Base-by-base conservation (phyloP, 345 rosid species). In the Durio zibethinus region DNA sequence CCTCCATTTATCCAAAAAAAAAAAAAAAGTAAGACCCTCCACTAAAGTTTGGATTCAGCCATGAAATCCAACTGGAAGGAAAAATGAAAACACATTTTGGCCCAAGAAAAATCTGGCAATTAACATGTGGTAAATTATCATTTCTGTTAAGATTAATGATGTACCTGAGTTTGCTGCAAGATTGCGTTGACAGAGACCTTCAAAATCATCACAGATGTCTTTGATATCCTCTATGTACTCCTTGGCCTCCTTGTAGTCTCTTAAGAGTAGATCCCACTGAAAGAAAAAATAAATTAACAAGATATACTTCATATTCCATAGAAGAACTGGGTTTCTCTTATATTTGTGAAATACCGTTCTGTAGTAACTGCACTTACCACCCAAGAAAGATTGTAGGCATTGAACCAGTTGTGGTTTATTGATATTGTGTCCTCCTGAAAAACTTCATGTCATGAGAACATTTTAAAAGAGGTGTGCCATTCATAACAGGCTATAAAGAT, bases 351-450 rank as follows among this genome's bases (percentile, higher is more conserved):
- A 20, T 48, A 31, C 27, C 66, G 6, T 36, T 77, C 33, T 59
- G 45, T 62, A 25, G 63, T 68, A 52, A 48, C 45, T 23, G 61
- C n/a, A 78, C 90, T 90, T 87, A 93, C 98, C 92, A 93, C 97
- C 88, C 96, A 91, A 65, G 89, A 85, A 82, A 95, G 80, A 81
- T 92, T 93, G 83, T 90, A 85, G 15, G 87, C 93, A 60, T 95
- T 93, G 86, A 93, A 89, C 99, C 99, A 93, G 75, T 93, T 94
- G 83, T 95, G 99, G 83, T 92, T 93, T 88, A 95, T 95, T 21
- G 97, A 93, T 85, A 93, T 85, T 4, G 97, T 90, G 63, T 95
- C 98, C 82, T 95, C 98, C 99, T 93, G 87, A 73, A 85, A 86
- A 74, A 18, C 16, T 29, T 48, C 15, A 43, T 35, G 21, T 7